Conservation (phyloP, 179 eudicot species). For the Beta corolliflora region DNA sequence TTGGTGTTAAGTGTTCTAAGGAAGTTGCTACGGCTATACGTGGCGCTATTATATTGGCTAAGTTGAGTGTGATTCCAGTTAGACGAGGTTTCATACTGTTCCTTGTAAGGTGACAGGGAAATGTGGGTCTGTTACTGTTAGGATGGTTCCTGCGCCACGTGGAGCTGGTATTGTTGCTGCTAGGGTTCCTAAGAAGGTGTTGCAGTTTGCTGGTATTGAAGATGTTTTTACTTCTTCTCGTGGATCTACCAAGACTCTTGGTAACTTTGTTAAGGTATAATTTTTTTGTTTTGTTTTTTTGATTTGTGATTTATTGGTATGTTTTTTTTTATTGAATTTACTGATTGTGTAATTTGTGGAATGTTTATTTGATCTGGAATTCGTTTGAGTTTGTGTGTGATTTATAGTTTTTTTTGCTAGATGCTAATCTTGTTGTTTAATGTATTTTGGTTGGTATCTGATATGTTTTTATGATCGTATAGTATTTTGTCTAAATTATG, state of each 20-base stretch:
- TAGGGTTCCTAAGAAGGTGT: conserved; percentile 74
- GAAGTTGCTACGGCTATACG: conserved; percentile 76
- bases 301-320: neutral
- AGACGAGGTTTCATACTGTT: conserved; percentile 64
- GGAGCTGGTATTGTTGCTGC: conserved; percentile 84
- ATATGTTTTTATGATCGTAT: no score
- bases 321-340: neutral
- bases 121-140: conserved; percentile 67
- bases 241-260: conserved; percentile 78
- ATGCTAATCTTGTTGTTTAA: no score
- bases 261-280: conserved; percentile 68
- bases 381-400: no score
- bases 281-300: no score
- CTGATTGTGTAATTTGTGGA: neutral
- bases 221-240: conserved; percentile 80
- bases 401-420: no score
- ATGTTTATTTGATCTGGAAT: neutral
- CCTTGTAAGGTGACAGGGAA: conserved; percentile 77
- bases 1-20: conserved; percentile 71
- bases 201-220: conserved; percentile 80
- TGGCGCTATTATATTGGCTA: conserved; percentile 64
- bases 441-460: no score
- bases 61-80: conserved; percentile 63
- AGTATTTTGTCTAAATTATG: no score
- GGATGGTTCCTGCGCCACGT: conserved; percentile 78